Evolutionary conservation across 2,329 filamentous ascomycete species (phyloP).

Genomic region (Fusarium caatingaense): DNA sequence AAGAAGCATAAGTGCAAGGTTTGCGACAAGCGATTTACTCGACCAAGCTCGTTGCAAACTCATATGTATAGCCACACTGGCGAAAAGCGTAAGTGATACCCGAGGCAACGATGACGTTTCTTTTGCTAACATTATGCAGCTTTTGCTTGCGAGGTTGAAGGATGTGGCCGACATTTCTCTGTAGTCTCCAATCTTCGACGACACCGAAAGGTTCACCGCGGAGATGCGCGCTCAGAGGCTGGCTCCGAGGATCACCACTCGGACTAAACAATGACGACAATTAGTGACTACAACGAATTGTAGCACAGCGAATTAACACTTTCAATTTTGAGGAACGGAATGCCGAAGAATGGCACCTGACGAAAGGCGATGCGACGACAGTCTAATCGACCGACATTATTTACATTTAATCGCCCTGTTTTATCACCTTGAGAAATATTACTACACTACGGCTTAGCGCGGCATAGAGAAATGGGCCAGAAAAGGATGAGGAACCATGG

Average conservation of each 20-base stretch:
- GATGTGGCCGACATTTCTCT: slow-evolving; percentile 95
- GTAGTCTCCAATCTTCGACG: slow-evolving; percentile 95
- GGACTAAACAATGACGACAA: slow-evolving; percentile 54
- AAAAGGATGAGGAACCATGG: slow-evolving; percentile 42
- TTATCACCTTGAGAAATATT: slow-evolving; percentile 42
- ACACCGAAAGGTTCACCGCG: slow-evolving; percentile 92
- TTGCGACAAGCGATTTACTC: slow-evolving; percentile 96
- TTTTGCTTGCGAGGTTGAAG: slow-evolving; percentile 93
- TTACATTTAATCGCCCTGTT: slow-evolving; percentile 36
- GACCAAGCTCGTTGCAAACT: slow-evolving; percentile 92
- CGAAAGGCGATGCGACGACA: slow-evolving; percentile 11
- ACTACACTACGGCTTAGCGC: slow-evolving; percentile 42
- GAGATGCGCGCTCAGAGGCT: slow-evolving; percentile 72
- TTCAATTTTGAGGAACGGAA: slow-evolving; percentile 13
- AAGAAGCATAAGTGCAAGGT: slow-evolving; percentile 99
- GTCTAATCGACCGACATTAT: slow-evolving; percentile 19
- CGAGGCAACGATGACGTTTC: not conserved
- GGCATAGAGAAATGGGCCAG: slow-evolving; percentile 47
- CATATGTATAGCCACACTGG: slow-evolving; percentile 99
- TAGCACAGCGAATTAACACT: slow-evolving; percentile 7
- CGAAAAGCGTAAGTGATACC: slow-evolving; percentile 79
- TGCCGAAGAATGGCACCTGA: slow-evolving; percentile 6
- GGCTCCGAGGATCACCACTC: slow-evolving; percentile 73
- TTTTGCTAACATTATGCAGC: slow-evolving; percentile 63
- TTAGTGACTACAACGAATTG: not conserved